phyloP scores from a whole-genome alignment of 768 basidiomycete genomes.

The Nidularia sp. region DNA sequence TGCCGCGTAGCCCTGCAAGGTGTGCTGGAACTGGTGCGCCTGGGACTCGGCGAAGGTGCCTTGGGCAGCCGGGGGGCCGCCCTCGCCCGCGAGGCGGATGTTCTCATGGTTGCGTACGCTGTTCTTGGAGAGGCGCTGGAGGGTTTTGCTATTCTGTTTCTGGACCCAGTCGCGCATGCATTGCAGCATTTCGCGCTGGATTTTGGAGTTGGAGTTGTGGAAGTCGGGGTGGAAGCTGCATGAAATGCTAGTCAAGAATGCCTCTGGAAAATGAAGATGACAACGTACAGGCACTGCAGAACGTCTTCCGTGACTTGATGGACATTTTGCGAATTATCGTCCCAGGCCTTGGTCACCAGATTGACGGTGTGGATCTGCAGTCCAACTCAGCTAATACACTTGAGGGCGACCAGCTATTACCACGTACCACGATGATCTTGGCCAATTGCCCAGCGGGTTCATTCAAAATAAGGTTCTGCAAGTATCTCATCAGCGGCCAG shows the following conservation, averaged over 20 bases:
- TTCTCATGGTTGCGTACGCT: conserved; percentile 73
- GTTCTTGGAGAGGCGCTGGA: conserved; percentile 60
- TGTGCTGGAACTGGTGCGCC: conserved; percentile 45
- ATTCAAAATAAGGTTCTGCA: conserved; percentile 73
- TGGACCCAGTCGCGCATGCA: conserved; percentile 62
- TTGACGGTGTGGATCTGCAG: conserved; percentile 58
- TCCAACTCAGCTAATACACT: neutral
- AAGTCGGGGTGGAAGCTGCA: conserved; percentile 83
- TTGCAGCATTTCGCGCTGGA: conserved; percentile 76
- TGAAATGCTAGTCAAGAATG: neutral
- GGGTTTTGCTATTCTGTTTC: conserved; percentile 37
- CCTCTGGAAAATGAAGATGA: neutral
- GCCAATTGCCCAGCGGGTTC: conserved; percentile 80
- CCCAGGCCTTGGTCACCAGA: conserved; percentile 78
- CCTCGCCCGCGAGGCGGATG: conserved; percentile 52
- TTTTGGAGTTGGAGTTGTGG: conserved; percentile 53
- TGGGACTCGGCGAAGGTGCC: conserved; percentile 45
- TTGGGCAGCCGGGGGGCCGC: conserved; percentile 39
- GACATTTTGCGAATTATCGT: conserved; percentile 59
- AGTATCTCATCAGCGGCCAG: conserved; percentile 8
- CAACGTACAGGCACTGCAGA: conserved; percentile 58
- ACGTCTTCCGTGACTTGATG: conserved; percentile 57
- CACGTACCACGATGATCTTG: conserved; percentile 60
- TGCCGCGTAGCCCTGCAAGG: conserved; percentile 39
- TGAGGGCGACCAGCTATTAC: neutral